Conservation (phyloP, 2,329 filamentous ascomycete species). For the Xylariaceae sp. region DNA sequence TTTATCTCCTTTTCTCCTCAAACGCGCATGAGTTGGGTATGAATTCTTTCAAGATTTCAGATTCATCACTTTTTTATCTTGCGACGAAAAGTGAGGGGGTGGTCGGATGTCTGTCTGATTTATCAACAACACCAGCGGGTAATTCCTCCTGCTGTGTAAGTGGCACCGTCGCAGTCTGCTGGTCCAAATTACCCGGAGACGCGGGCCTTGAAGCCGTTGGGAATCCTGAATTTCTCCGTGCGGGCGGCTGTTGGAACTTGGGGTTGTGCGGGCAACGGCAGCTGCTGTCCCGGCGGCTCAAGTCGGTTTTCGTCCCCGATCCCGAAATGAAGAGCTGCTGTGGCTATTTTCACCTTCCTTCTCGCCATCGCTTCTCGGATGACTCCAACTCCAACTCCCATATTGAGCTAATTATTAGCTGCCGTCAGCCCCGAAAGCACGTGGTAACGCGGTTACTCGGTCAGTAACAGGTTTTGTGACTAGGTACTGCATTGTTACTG, state of each 20-base stretch:
- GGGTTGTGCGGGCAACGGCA: conserved; percentile 16
- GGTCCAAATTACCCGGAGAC: conserved; percentile 17
- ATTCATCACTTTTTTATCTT: not conserved
- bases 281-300: conserved; percentile 16
- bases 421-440: not conserved
- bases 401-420: not conserved
- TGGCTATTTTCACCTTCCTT: not conserved
- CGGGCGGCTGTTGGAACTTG: not conserved
- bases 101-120: not conserved
- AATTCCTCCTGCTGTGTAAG: not conserved
- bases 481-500: not conserved
- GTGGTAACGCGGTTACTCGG: not conserved
- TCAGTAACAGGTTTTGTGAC: not conserved
- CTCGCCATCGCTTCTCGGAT: conserved; percentile 4
- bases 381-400: not conserved
- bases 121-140: not conserved
- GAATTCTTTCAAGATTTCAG: not conserved
- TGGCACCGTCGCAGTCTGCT: not conserved
- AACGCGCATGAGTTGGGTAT: not conserved
- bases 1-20: not conserved
- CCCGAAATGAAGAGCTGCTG: conserved; percentile 3
- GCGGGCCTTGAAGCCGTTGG: conserved; percentile 21
- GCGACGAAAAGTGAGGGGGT: not conserved
- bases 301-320: conserved; percentile 5
- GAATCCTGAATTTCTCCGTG: conserved; percentile 14